A percentile compares a stretch with the other conserved stretches of the same genome.
These are phyloP conservation scores for Fagus sylvatica DNA, from an alignment of 306 rosid genomes.

Conservation along the genomic window DNA sequence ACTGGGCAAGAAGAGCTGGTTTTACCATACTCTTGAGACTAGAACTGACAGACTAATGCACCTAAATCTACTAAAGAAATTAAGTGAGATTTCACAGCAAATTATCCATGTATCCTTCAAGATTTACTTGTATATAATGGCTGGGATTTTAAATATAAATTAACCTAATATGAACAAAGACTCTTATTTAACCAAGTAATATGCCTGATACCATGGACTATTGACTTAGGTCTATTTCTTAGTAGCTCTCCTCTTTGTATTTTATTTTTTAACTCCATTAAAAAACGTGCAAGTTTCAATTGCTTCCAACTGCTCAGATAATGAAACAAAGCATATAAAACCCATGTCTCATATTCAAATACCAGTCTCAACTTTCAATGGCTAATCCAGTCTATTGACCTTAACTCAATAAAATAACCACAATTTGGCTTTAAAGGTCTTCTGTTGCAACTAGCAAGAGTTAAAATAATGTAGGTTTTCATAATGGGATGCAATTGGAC, in stretches of 20 bases:
- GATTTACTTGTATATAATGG: neutral
- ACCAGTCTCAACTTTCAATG: conserved; percentile 21
- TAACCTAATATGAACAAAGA: neutral
- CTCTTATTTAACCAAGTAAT: neutral
- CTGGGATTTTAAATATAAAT: neutral
- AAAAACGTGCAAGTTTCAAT: neutral
- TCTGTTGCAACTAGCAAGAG: conserved; percentile 7
- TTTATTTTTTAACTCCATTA: neutral
- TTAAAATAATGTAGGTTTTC: neutral
- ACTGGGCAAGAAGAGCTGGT: too few species aligned
- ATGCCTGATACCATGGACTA: neutral
- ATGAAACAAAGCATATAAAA: neutral
- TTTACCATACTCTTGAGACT: too few species aligned
- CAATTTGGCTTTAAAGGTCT: conserved; percentile 26
- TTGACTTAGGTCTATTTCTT: neutral
- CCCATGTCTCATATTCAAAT: conserved; percentile 11
- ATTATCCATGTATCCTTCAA: neutral
- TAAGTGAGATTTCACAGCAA: neutral
- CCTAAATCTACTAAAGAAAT: neutral
- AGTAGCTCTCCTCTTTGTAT: neutral
- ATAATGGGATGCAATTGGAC: conserved; percentile 28
- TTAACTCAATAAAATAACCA: conserved; percentile 17
- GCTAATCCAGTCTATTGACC: conserved; percentile 34
- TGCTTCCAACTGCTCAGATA: neutral
- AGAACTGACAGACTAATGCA: neutral